Evolutionary conservation across 2,329 filamentous ascomycete genomes (phyloP).

Genomic region (Scleromitrula shiraiana): DNA sequence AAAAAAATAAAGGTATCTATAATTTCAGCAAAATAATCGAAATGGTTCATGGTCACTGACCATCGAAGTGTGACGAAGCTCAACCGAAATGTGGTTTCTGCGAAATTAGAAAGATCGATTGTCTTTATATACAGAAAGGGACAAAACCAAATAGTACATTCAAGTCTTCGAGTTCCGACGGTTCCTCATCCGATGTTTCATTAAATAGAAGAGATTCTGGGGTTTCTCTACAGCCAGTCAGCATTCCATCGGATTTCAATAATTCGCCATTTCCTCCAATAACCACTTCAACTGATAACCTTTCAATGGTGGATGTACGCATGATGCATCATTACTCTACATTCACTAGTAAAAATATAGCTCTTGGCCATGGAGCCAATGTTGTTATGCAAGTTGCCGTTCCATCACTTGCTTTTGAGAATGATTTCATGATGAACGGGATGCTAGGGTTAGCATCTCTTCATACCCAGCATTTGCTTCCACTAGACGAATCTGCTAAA

Average conservation of each 20-base stretch:
- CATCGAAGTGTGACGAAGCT: constrained; percentile 24
- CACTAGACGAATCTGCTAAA: constrained; percentile 9
- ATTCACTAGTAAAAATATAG: constrained; percentile 16
- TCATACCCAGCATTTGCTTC: constrained; percentile 19
- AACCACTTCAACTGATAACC: constrained; percentile 12
- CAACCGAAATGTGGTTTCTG: constrained; percentile 26
- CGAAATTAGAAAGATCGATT: constrained; percentile 21
- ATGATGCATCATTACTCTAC: constrained; percentile 27
- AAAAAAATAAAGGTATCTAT: constrained; percentile 28
- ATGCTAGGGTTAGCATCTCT: constrained; percentile 26
- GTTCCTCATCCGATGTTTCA: neutral
- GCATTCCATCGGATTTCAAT: constrained; percentile 7
- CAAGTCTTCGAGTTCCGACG: neutral
- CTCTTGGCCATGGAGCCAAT: constrained; percentile 12
- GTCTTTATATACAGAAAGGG: constrained; percentile 14
- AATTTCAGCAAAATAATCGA: neutral
- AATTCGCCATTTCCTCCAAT: constrained; percentile 12
- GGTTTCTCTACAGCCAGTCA: neutral
- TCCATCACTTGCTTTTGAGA: constrained; percentile 25
- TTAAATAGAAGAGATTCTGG: neutral
- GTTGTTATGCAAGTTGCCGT: constrained; percentile 16
- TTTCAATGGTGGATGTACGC: constrained; percentile 19
- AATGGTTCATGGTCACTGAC: neutral
- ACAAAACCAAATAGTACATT: neutral
- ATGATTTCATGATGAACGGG: constrained; percentile 23